Evolutionary conservation across 169 alveolate species (phyloP), one percentile per base, ranked within the genome.

Genomic region (Plasmodium coatneyi): DNA sequence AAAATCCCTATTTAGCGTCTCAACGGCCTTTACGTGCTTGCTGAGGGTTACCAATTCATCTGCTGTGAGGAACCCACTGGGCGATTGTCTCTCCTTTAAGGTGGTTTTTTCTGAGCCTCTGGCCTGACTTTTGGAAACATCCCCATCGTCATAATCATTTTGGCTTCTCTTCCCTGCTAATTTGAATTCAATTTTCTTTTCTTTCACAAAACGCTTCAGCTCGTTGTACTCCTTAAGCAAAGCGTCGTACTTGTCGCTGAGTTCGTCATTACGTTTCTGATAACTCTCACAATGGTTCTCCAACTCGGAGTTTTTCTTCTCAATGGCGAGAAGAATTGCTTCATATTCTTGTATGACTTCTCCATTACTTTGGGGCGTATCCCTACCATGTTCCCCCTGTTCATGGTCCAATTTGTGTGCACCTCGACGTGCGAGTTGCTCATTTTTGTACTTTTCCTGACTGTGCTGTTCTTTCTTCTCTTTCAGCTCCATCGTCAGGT

Each of bases 271-370:
- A 10, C 34, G 84, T 79, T 87, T 54, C 79, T 79, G 41, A 9
- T 56, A 87, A 54, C 32, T 41, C 71, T 87, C 90, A 60, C 89
- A 87, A 39, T 87, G 43, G 49, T 87, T 79, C 71, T 87, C 93
- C 71, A 87, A 32, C 46, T 87, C 90, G 28, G 70, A 25, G 52
- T 87, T 87, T 52, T 87, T 87, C 60, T 79, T 78, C 70, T 87
- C 93, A 71, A 87, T 71, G 46, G 71, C 72, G 70, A 79, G 56
- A 56, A 87, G 12, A 7, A 87, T 87, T 25, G 80, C 89, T 22
- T 87, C 90, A 87, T 87, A 87, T 87, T 87, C 83, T 3, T 46
- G 60, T 36, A 87, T 72, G 43, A 34, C 56, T 5, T 84, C 46
- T 36, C 28, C 28, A 16, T 76, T 52, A 6, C 25, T 52, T 43